Evolutionary conservation across 441 rosid genomes (phyloP), one percentile per base, ranked within the genome.

Genomic region (Hura crepitans): DNA sequence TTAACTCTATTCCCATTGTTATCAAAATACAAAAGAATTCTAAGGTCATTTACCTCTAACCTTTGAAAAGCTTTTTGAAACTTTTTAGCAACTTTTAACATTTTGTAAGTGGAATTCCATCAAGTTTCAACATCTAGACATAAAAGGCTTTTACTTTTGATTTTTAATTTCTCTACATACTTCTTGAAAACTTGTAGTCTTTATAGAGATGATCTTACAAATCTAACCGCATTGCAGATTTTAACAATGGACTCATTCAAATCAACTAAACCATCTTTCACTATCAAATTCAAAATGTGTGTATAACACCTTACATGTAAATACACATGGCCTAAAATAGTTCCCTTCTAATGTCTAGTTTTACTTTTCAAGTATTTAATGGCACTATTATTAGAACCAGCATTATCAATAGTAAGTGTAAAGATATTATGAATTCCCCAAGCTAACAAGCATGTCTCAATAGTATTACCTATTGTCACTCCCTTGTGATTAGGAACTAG

Each of bases 101-200:
- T 75, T 6, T 28, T 1, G 20, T 51, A 65, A 0, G 63, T 79
- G 12, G 47, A 68, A 47, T 72, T 72, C 60, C 47, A 78, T 9
- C 46, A 13, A 20, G 51, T 74, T 1, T 46, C 35, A 12, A 43
- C 54, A 57, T 75, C 74, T 6, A 71, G 12, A 17, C 30, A 68
- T 0, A 68, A 4, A 5, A 64, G 15, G 7, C 23, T 31, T 6
- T 68, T 58, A 5, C 15, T 15, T 20, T 49, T 5, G 11, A 79
- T 68, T 1, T 57, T 64, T 0, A 12, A 28, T 0, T 33, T 7
- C 7, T 66, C 27, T 18, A 28, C 20, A 31, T 17, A 58, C 1
- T 6, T 20, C 11, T 71, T 59, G 9, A 71, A 75, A 37, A 14
- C 2, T 2, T 2, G 2, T 0, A 31, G 39, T 25, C 62, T 46